Conservation (phyloP, 2,329 filamentous ascomycete species). For the Fusarium dimerum region DNA sequence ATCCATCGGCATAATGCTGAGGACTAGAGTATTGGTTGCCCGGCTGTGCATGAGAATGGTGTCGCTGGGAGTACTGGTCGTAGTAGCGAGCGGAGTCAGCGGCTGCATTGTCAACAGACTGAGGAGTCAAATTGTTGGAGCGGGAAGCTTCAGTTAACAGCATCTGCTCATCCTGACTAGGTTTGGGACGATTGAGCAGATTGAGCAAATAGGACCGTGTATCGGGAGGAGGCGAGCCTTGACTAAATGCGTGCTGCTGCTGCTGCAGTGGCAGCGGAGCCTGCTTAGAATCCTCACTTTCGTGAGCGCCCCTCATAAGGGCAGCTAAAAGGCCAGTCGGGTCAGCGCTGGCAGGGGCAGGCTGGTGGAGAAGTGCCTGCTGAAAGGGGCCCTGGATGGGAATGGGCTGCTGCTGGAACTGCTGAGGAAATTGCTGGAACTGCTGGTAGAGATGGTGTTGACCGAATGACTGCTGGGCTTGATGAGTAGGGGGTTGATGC, state of each 20-base stretch:
- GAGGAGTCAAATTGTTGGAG: constrained; percentile 46
- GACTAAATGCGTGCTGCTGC: constrained; percentile 42
- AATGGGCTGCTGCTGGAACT: constrained; percentile 20
- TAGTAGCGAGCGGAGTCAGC: constrained; percentile 32
- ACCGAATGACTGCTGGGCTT: constrained; percentile 17
- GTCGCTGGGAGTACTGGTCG: constrained; percentile 23
- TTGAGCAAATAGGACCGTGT: constrained; percentile 85
- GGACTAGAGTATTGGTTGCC: constrained; percentile 21
- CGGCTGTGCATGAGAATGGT: constrained; percentile 29
- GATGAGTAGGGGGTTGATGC: constrained; percentile 22
- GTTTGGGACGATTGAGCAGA: constrained; percentile 78
- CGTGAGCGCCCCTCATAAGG: constrained; percentile 59
- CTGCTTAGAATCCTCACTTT: constrained; percentile 45
- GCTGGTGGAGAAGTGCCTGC: constrained; percentile 52
- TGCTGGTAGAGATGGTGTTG: constrained; percentile 30
- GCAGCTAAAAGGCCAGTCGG: constrained; percentile 60
- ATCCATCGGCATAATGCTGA: constrained; percentile 30
- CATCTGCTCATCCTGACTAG: constrained; percentile 56
- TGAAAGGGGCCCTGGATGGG: constrained; percentile 28
- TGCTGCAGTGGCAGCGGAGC: constrained; percentile 10
- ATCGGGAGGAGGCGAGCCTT: constrained; percentile 60
- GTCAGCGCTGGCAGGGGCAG: constrained; percentile 56
- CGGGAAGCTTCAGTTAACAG: constrained; percentile 44
- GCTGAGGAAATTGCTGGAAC: constrained; percentile 22
- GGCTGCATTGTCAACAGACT: constrained; percentile 38